phyloP scores from a whole-genome alignment of 768 basidiomycete genomes.

The Galerina marginata region DNA sequence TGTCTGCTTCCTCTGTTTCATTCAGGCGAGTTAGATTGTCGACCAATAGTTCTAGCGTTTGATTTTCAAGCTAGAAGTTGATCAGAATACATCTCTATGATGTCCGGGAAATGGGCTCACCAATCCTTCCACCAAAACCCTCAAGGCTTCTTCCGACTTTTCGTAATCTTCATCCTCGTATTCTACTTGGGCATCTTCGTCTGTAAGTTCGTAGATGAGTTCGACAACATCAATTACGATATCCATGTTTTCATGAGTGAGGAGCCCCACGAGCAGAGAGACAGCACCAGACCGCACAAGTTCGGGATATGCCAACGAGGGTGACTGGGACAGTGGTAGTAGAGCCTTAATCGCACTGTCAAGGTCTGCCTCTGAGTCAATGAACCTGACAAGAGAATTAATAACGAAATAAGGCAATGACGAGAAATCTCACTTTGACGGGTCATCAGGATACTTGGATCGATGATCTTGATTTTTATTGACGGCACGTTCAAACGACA shows the following conservation, averaged over 20 bases:
- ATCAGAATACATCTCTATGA: not conserved
- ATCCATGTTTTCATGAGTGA: conserved; percentile 96
- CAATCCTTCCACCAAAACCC: conserved; percentile 74
- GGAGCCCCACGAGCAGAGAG: conserved; percentile 75
- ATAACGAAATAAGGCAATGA: not conserved
- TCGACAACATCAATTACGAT: conserved; percentile 97
- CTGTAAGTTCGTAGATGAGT: conserved; percentile 91
- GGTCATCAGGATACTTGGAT: conserved; percentile 93
- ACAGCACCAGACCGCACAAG: conserved; percentile 79
- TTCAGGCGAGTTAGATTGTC: conserved; percentile 90
- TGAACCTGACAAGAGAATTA: conserved; percentile 69
- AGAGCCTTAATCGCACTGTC: conserved; percentile 86
- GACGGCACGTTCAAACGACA: conserved; percentile 85
- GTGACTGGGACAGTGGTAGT: conserved; percentile 87
- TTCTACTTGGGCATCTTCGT: conserved; percentile 91
- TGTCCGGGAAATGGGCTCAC: conserved; percentile 47
- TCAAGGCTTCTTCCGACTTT: conserved; percentile 68
- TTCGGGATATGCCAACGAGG: conserved; percentile 87
- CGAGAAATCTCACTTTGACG: conserved; percentile 68
- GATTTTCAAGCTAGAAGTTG: conserved; percentile 70
- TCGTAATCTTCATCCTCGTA: conserved; percentile 68
- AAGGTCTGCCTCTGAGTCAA: conserved; percentile 97
- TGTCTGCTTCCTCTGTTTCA: conserved; percentile 88
- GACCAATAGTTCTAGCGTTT: conserved; percentile 86
- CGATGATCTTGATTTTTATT: conserved; percentile 96